phyloP scores from a whole-genome alignment of 2,329 filamentous ascomycete species.

The Aspergillus sp. region DNA sequence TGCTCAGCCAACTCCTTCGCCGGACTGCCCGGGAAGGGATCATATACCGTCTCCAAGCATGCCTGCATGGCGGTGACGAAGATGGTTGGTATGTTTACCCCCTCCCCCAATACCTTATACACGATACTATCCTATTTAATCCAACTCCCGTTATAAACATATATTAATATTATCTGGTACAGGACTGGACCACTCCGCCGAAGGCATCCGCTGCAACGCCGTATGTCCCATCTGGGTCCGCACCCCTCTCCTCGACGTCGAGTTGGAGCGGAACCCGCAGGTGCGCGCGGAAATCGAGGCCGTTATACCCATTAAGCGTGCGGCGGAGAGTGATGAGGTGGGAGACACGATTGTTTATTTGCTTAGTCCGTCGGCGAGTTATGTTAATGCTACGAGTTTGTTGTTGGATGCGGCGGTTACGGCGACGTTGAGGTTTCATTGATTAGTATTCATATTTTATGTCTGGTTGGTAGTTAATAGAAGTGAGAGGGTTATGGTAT shows the following conservation, averaged over 20 bases:
- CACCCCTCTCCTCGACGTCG: background rate
- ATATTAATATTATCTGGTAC: background rate
- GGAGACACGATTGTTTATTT: constrained; percentile 6
- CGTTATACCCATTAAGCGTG: no score
- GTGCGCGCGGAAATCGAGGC: no score
- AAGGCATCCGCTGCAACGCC: background rate
- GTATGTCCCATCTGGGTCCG: background rate
- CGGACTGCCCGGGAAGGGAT: background rate
- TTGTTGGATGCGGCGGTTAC: constrained; percentile 4
- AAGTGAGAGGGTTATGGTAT: no score
- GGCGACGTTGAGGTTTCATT: background rate
- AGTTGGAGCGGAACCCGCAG: background rate
- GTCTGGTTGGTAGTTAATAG: no score
- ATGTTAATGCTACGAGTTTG: constrained; percentile 10
- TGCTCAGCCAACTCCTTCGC: constrained; percentile 3
- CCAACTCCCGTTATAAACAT: no score
- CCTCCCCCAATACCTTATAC: no score
- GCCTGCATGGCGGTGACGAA: constrained; percentile 4
- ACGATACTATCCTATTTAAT: no score
- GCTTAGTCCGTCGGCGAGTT: constrained; percentile 6
- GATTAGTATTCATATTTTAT: no score
- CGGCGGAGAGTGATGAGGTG: background rate
- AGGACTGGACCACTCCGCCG: background rate
- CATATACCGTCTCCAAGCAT: constrained; percentile 10
- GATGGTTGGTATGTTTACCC: background rate